Conservation (phyloP, 208 protist genomes). For the Trypanosoma vivax region DNA sequence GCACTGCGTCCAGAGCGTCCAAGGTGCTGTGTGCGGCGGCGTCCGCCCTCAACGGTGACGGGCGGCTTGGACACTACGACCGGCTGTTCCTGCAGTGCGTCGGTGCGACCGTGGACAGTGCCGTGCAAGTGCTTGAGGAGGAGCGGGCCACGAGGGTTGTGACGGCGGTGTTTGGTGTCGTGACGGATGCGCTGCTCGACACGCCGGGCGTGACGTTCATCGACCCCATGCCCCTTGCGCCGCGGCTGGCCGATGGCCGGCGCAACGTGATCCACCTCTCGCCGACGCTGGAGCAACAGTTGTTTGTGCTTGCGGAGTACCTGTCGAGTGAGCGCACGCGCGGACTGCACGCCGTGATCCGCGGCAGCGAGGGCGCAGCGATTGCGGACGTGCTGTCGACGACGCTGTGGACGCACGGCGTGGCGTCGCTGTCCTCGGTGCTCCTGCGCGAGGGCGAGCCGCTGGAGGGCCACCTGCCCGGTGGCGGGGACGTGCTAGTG, state of each 20-base stretch:
- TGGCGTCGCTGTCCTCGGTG: neutral
- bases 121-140: neutral
- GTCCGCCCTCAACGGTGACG: neutral
- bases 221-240: neutral
- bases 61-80: neutral
- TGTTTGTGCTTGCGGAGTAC: neutral
- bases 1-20: neutral
- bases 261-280: neutral
- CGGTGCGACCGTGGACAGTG: neutral
- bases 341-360: neutral
- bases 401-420: conserved; percentile 5
- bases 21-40: no score
- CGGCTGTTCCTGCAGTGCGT: neutral
- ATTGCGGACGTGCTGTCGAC: no score
- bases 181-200: neutral
- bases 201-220: neutral
- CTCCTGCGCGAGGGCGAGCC: neutral
- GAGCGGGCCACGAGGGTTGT: neutral
- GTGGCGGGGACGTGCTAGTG: conserved; percentile 2
- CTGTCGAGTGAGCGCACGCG: neutral
- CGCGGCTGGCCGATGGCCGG: neutral
- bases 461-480: neutral
- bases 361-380: neutral
- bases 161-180: neutral
- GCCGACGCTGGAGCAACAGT: neutral